phyloP scores from a whole-genome alignment of 129 eudicot genomes.

The Smallanthus sonchifolius region DNA sequence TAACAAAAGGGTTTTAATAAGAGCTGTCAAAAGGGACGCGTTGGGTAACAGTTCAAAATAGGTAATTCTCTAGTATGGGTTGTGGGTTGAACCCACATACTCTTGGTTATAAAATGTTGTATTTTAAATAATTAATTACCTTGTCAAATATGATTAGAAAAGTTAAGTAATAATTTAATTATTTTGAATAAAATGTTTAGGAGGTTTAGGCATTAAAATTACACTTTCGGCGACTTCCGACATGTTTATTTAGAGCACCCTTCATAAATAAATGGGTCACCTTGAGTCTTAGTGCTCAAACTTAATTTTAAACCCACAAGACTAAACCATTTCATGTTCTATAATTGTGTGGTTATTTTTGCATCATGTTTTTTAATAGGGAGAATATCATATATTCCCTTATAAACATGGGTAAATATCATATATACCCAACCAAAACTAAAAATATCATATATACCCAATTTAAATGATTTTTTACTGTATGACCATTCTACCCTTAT shows the following conservation, averaged over 20 bases:
- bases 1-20: background rate
- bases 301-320: background rate
- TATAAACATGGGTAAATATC: no score
- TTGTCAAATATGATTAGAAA: background rate
- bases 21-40: background rate
- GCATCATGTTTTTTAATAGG: background rate
- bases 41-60: background rate
- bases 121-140: background rate
- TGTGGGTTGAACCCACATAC: background rate
- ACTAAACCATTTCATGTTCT: conserved; percentile 3
- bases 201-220: background rate
- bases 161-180: background rate
- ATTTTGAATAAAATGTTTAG: background rate
- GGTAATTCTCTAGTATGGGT: background rate
- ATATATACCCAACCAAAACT: no score
- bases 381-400: no score
- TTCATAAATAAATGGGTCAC: background rate
- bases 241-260: background rate
- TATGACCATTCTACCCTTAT: no score
- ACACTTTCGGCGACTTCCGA: background rate
- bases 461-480: no score
- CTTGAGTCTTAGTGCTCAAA: background rate
- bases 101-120: background rate
- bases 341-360: background rate
- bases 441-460: no score